Conservation (phyloP, 805 yeast species). For the Metschnikowia continentalis region DNA sequence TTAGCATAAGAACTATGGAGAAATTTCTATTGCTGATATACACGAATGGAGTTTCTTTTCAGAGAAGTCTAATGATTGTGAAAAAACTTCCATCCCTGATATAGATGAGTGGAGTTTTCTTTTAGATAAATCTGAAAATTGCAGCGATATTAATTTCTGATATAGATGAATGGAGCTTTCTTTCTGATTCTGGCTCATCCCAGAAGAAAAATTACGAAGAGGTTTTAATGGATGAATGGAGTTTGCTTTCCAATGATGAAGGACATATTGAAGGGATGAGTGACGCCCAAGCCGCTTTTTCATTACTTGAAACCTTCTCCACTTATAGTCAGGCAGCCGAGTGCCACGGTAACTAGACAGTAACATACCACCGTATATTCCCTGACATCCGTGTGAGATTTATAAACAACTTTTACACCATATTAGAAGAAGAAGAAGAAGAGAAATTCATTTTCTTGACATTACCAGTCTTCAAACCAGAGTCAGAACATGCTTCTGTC, state of each 20-base stretch:
- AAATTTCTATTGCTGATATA: background rate
- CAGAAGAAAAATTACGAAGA: background rate
- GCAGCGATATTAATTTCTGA: background rate
- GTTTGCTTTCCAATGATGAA: background rate
- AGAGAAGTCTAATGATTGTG: background rate
- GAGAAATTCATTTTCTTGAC: background rate
- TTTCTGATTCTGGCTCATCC: background rate
- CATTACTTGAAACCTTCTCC: background rate
- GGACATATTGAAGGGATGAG: background rate
- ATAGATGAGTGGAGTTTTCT: too few relatives aligned
- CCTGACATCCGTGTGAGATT: background rate
- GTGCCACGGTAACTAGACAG: background rate
- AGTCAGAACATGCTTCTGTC: background rate
- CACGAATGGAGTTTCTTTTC: background rate
- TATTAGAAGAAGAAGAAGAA: background rate
- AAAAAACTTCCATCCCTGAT: too few relatives aligned
- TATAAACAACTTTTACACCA: background rate
- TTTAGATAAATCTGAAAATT: background rate
- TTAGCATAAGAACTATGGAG: background rate
- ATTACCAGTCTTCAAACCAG: background rate
- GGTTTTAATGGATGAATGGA: background rate
- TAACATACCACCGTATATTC: background rate
- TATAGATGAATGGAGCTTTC: background rate
- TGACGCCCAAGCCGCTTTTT: background rate
- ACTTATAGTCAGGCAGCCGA: background rate